These are phyloP conservation scores for Umbelopsis sp. DNA, from an alignment of 192 early-diverging fungal genomes.

Conservation along the genomic window DNA sequence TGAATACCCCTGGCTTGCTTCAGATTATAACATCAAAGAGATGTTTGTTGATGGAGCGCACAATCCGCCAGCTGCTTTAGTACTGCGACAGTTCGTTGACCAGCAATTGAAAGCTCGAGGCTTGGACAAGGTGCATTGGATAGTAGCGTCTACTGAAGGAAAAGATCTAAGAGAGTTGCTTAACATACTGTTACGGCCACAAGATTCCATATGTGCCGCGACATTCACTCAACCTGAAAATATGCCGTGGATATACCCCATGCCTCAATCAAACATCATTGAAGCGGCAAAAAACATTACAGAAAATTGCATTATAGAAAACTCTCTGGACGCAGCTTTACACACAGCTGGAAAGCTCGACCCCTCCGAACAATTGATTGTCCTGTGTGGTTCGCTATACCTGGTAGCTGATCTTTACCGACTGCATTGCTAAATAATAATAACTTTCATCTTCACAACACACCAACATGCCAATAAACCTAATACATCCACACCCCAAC, in stretches of 20 bases:
- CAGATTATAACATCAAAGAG: slow-evolving; percentile 32
- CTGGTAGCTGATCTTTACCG: slow-evolving; percentile 81
- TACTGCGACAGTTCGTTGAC: slow-evolving; percentile 70
- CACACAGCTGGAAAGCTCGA: slow-evolving; percentile 17
- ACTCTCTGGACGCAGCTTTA: slow-evolving; percentile 44
- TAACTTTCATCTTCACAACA: neutral
- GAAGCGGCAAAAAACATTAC: slow-evolving; percentile 19
- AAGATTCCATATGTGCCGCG: slow-evolving; percentile 70
- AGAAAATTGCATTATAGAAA: slow-evolving; percentile 36
- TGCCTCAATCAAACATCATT: slow-evolving; percentile 50
- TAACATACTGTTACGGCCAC: slow-evolving; percentile 49
- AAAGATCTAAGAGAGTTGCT: slow-evolving; percentile 70
- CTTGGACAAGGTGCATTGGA: slow-evolving; percentile 63
- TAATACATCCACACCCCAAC: neutral
- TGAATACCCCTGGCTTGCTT: slow-evolving; percentile 15
- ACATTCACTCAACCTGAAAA: slow-evolving; percentile 76
- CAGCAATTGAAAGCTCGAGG: slow-evolving; percentile 1
- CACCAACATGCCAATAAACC: neutral
- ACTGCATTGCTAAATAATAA: neutral
- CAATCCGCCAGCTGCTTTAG: slow-evolving; percentile 75
- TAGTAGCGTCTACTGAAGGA: slow-evolving; percentile 73
- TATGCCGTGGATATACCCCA: slow-evolving; percentile 87
- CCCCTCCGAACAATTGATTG: slow-evolving; percentile 52
- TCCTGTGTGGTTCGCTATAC: slow-evolving; percentile 87
- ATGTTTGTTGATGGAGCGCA: slow-evolving; percentile 93